Conservation (phyloP, 345 rosid species). For the Populus alba region DNA sequence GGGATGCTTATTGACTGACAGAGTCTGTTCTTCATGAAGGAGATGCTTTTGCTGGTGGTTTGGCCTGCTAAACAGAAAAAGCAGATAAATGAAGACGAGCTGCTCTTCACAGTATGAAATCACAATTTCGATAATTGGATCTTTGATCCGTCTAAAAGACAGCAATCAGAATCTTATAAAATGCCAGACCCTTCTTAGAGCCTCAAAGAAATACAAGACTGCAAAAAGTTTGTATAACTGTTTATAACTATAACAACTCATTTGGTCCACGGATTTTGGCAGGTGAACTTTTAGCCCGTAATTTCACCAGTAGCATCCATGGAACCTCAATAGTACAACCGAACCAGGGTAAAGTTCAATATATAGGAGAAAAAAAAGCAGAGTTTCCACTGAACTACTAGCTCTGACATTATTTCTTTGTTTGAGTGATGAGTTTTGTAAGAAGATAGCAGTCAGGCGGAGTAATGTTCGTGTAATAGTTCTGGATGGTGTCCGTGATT, state of each 20-base stretch:
- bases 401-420: conserved; percentile 44
- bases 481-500: conserved; percentile 74
- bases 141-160: background rate
- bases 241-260: background rate
- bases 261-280: background rate
- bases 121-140: background rate
- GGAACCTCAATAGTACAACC: conserved; percentile 13
- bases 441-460: conserved; percentile 88
- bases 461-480: conserved; percentile 77
- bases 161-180: background rate
- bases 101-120: background rate
- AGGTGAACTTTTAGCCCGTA: conserved; percentile 6
- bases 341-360: conserved; percentile 5
- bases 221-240: background rate
- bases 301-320: conserved; percentile 16
- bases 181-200: conserved; percentile 1
- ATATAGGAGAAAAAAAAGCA: conserved; percentile 6
- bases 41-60: conserved; percentile 73
- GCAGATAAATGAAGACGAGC: background rate
- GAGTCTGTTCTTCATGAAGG: conserved; percentile 89
- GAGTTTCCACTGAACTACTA: background rate
- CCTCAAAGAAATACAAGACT: background rate
- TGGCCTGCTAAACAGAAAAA: conserved; percentile 59
- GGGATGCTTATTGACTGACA: conserved; percentile 97
- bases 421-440: conserved; percentile 53